These are phyloP conservation scores for Macrolepiota fuliginosa DNA, from an alignment of 768 basidiomycete genomes.

Conservation along the genomic window DNA sequence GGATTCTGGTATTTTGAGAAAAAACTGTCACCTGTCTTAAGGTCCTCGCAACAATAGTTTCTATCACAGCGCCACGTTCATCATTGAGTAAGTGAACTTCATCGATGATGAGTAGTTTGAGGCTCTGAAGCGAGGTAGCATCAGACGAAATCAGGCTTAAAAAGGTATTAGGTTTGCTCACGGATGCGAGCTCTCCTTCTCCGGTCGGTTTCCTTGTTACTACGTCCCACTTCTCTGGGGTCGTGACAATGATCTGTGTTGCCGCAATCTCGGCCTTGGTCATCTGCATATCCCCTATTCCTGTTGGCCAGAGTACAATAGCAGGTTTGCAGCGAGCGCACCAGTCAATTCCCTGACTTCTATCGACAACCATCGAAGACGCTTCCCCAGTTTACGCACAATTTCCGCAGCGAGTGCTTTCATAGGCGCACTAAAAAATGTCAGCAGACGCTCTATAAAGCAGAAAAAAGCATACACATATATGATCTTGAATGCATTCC, in stretches of 20 bases:
- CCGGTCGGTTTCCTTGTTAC: slow-evolving; percentile 96
- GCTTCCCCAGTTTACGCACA: slow-evolving; percentile 86
- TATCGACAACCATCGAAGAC: slow-evolving; percentile 85
- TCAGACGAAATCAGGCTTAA: background rate
- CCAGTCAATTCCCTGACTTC: slow-evolving; percentile 90
- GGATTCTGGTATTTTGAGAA: background rate
- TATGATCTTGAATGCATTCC: slow-evolving; percentile 88
- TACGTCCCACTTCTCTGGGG: slow-evolving; percentile 99
- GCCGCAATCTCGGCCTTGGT: slow-evolving; percentile 90
- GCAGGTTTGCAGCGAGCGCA: slow-evolving; percentile 23
- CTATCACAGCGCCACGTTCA: slow-evolving; percentile 96
- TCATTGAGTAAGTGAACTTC: slow-evolving; percentile 97
- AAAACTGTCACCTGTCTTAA: slow-evolving; percentile 65
- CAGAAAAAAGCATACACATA: slow-evolving; percentile 68
- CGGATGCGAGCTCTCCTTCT: slow-evolving; percentile 94
- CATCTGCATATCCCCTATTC: slow-evolving; percentile 91
- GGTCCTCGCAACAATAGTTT: slow-evolving; percentile 96
- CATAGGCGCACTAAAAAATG: slow-evolving; percentile 80
- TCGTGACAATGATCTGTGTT: slow-evolving; percentile 98
- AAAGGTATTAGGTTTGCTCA: slow-evolving; percentile 31
- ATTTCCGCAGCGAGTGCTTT: slow-evolving; percentile 97
- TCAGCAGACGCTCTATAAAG: background rate
- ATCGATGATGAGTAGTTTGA: slow-evolving; percentile 95
- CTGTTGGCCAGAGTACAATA: background rate
- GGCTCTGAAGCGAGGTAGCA: slow-evolving; percentile 47